Conservation (phyloP, 2,329 filamentous ascomycete genomes). For the Blastomyces gilchristii region DNA sequence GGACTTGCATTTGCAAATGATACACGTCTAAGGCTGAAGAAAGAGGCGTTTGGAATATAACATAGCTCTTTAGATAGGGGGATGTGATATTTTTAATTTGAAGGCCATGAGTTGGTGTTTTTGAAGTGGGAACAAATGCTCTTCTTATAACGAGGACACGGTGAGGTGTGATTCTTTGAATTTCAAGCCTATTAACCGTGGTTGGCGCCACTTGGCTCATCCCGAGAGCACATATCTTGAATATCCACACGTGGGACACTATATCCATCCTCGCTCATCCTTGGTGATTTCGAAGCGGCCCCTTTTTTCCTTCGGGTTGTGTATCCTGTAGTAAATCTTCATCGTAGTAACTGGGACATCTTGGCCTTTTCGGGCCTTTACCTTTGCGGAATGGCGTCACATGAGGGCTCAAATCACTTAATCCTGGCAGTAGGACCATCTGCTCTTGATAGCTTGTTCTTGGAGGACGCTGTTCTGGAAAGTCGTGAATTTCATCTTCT, state of each 20-base stretch:
- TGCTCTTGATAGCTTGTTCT: not conserved
- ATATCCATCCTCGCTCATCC: not conserved
- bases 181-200: not conserved
- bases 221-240: not conserved
- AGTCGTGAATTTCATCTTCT: not conserved
- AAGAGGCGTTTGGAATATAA: not conserved
- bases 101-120: not conserved
- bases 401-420: slow-evolving; percentile 10
- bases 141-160: not conserved
- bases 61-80: too few species aligned
- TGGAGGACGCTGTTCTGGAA: not conserved
- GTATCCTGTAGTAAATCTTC: slow-evolving; percentile 10
- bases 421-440: not conserved
- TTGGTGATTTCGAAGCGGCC: not conserved
- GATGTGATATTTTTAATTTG: not conserved
- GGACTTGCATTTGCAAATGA: not conserved
- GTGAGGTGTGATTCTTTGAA: not conserved
- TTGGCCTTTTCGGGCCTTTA: slow-evolving; percentile 9
- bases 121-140: not conserved
- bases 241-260: not conserved
- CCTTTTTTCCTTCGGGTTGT: not conserved
- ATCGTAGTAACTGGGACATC: slow-evolving; percentile 13
- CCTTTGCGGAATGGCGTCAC: slow-evolving; percentile 14
- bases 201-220: not conserved
- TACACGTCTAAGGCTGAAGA: not conserved